A percentile compares a stretch with the other conserved stretches of the same genome.
phyloP scores from a whole-genome alignment of 116 monocot species.

The Dioscorea cayenensis region DNA sequence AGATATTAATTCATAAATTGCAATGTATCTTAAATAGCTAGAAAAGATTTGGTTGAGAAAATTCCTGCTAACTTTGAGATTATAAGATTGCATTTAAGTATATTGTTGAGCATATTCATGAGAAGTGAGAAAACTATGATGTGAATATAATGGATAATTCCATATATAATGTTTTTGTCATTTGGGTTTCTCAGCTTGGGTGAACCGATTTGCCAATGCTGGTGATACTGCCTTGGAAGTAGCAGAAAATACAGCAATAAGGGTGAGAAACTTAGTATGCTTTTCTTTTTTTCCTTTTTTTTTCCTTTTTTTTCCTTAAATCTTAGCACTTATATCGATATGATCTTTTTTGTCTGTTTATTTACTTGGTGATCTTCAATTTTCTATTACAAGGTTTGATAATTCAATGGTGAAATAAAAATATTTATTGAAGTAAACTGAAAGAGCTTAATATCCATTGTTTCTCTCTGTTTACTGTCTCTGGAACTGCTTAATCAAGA shows the following conservation, averaged over 20 bases:
- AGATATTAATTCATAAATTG: too few species aligned
- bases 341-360: background rate
- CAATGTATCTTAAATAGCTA: too few species aligned
- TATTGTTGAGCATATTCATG: background rate
- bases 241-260: constrained; percentile 70
- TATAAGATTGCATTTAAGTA: background rate
- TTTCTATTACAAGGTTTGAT: background rate
- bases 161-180: background rate
- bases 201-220: constrained; percentile 94
- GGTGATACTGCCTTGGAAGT: constrained; percentile 87
- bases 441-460: too few species aligned
- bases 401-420: too few species aligned
- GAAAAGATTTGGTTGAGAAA: too few species aligned
- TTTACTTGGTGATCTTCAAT: background rate
- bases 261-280: constrained; percentile 29
- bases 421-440: too few species aligned
- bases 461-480: too few species aligned
- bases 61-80: background rate
- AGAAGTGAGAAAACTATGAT: too few species aligned
- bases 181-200: constrained; percentile 58
- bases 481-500: too few species aligned
- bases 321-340: too few species aligned
- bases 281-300: background rate
- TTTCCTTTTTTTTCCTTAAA: too few species aligned
- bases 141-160: background rate